These are phyloP conservation scores for Coccomyxa sp. DNA, from an alignment of 139 green algal species.

Conservation along the genomic window DNA sequence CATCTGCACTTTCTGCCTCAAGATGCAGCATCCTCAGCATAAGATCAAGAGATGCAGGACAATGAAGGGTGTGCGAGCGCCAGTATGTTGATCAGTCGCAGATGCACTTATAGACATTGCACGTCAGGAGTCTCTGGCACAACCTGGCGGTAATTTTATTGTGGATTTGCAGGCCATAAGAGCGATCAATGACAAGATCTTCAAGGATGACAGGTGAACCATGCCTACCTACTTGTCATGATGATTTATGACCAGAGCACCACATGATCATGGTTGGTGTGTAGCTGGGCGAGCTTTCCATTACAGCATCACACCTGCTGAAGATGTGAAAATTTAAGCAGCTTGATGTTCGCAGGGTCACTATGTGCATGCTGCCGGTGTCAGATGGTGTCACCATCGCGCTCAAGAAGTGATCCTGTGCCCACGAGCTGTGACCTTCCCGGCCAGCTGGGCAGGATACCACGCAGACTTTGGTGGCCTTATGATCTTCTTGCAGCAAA, in stretches of 20 bases:
- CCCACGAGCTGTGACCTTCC: too few relatives aligned
- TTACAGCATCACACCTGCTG: background rate
- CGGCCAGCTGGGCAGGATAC: too few relatives aligned
- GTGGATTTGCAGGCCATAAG: constrained; percentile 6
- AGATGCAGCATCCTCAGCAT: background rate
- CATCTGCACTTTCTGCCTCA: background rate
- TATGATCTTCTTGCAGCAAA: too few relatives aligned
- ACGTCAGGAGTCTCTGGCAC: background rate
- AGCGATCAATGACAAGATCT: constrained; percentile 6
- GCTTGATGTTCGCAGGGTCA: background rate
- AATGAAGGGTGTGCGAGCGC: too few relatives aligned
- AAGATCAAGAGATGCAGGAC: too few relatives aligned
- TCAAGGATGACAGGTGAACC: constrained; percentile 2
- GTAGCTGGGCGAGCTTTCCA: background rate
- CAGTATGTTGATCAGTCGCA: too few relatives aligned
- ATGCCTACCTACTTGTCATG: background rate
- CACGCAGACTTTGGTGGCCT: too few relatives aligned
- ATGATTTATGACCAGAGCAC: too few relatives aligned
- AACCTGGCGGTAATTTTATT: background rate
- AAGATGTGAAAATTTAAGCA: background rate
- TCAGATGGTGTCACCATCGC: constrained; percentile 4
- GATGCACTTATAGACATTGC: too few relatives aligned
- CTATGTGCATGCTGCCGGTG: background rate
- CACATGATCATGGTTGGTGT: background rate
- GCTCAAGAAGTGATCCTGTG: background rate